phyloP scores from a whole-genome alignment of 169 alveolate genomes.

The Eimeria necatrix region DNA sequence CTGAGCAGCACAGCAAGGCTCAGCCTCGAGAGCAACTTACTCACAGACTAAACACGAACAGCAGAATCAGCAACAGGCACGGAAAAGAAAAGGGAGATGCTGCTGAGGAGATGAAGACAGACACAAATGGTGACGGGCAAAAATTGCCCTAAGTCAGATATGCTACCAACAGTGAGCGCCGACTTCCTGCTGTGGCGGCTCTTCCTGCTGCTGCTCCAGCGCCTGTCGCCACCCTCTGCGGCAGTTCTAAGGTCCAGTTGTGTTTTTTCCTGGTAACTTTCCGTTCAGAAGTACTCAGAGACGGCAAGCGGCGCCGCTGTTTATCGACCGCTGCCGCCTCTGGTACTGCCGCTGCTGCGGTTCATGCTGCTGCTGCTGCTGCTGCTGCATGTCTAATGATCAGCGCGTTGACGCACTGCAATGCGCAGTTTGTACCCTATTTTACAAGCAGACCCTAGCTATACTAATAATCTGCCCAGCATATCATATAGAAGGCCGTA shows the following conservation, averaged over 20 bases:
- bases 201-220: constrained; percentile 60
- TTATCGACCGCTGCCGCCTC: constrained; percentile 6
- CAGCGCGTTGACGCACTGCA: no score
- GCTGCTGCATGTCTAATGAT: not conserved
- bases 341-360: constrained; percentile 37
- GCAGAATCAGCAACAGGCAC: not conserved
- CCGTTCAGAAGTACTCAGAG: not conserved
- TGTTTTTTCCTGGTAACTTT: not conserved
- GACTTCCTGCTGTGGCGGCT: constrained; percentile 36
- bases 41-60: not conserved
- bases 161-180: not conserved
- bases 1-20: not conserved
- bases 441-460: no score
- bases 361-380: constrained; percentile 24
- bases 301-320: not conserved
- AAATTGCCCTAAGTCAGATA: not conserved
- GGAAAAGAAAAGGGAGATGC: not conserved
- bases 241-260: not conserved
- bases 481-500: no score
- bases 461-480: no score
- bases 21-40: no score
- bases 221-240: constrained; percentile 11
- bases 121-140: not conserved
- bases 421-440: no score
- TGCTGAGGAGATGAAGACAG: not conserved